Percentiles rank a stretch among this genome's conserved stretches.
Conservation (phyloP, 805 yeast genomes). For the Wickerhamomyces tratensis region DNA sequence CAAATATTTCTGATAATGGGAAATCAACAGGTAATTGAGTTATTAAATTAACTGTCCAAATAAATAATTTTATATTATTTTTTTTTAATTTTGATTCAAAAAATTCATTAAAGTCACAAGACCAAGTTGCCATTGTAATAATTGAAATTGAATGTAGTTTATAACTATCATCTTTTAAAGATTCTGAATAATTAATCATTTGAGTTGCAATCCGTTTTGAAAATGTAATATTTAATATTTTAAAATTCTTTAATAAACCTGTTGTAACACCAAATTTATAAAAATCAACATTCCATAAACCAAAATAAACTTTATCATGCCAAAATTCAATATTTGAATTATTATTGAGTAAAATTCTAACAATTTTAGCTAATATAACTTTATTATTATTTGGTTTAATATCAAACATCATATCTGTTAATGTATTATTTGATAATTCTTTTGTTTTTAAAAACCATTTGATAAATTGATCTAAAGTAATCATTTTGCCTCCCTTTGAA, state of each 20-base stretch:
- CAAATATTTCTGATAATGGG: background rate
- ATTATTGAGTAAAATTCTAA: slow-evolving; percentile 24
- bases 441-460: slow-evolving; percentile 22
- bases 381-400: slow-evolving; percentile 38
- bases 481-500: slow-evolving; percentile 24
- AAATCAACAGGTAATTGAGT: background rate
- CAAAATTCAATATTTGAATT: slow-evolving; percentile 32
- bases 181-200: slow-evolving; percentile 26
- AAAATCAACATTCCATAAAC: slow-evolving; percentile 43
- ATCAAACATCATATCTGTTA: slow-evolving; percentile 35
- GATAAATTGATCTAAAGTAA: slow-evolving; percentile 31
- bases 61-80: slow-evolving; percentile 27
- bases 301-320: slow-evolving; percentile 36
- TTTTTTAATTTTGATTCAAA: slow-evolving; percentile 21
- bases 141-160: slow-evolving; percentile 50
- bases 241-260: slow-evolving; percentile 25
- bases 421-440: slow-evolving; percentile 13
- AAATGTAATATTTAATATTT: slow-evolving; percentile 25
- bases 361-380: slow-evolving; percentile 29
- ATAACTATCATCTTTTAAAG: slow-evolving; percentile 23
- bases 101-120: slow-evolving; percentile 20
- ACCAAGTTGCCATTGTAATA: slow-evolving; percentile 36
- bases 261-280: slow-evolving; percentile 30
- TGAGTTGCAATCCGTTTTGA: slow-evolving; percentile 22
- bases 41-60: slow-evolving; percentile 42